These are phyloP conservation scores for Podospora tetraspora DNA, from an alignment of 495 filamentous ascomycete species.

Conservation along the genomic window DNA sequence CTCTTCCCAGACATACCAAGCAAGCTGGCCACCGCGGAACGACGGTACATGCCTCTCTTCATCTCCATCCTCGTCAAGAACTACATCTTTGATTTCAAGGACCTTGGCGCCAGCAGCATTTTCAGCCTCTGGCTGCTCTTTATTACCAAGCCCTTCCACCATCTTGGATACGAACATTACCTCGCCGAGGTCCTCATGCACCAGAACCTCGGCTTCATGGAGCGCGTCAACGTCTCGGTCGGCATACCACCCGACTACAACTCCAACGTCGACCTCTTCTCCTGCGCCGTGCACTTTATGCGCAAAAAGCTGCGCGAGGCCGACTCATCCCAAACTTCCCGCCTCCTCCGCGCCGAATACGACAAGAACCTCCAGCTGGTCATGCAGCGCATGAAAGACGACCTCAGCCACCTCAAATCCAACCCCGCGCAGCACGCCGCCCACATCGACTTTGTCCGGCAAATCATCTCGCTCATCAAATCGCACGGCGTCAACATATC, in stretches of 20 bases:
- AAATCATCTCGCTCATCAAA: slow-evolving; percentile 41
- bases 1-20: slow-evolving; percentile 36
- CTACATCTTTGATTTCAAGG: slow-evolving; percentile 37
- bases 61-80: slow-evolving; percentile 36
- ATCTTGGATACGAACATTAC: slow-evolving; percentile 39
- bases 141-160: slow-evolving; percentile 35
- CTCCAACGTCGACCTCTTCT: slow-evolving; percentile 36
- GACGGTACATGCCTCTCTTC: slow-evolving; percentile 39
- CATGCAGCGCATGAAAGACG: slow-evolving; percentile 47
- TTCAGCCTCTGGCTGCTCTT: slow-evolving; percentile 37
- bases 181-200: slow-evolving; percentile 36
- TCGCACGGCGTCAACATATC: slow-evolving; percentile 43
- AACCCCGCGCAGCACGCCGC: slow-evolving; percentile 29
- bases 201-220: slow-evolving; percentile 31
- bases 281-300: slow-evolving; percentile 38
- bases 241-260: slow-evolving; percentile 35
- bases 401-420: slow-evolving; percentile 32
- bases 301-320: slow-evolving; percentile 33
- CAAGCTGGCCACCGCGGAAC: slow-evolving; percentile 22
- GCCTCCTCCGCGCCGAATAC: slow-evolving; percentile 32
- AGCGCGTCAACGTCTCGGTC: slow-evolving; percentile 24
- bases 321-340: slow-evolving; percentile 12
- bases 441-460: slow-evolving; percentile 43
- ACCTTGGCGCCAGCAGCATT: slow-evolving; percentile 28
- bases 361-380: slow-evolving; percentile 31